A percentile compares a stretch with the other conserved stretches of the same genome.
Evolutionary conservation across 2,329 filamentous ascomycete species (phyloP).

Genomic region (Pseudocercospora pini-densiflorae): DNA sequence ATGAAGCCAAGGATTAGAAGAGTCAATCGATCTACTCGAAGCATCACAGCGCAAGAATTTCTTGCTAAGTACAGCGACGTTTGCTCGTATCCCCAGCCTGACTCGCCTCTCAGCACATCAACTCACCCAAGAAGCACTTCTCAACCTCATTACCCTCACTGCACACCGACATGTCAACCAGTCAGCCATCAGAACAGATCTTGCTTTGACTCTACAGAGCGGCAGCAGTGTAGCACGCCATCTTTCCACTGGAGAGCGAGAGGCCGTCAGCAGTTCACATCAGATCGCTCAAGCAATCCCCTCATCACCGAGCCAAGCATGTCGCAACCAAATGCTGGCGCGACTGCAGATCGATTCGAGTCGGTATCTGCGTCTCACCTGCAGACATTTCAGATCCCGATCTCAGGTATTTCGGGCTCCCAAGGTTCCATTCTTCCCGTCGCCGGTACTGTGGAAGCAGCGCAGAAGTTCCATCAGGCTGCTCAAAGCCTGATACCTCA

Average conservation of each 20-base stretch:
- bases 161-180: not conserved
- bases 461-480: not conserved
- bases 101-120: not conserved
- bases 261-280: not conserved
- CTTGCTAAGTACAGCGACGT: not conserved
- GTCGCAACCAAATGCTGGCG: not conserved
- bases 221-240: not conserved
- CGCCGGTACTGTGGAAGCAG: not conserved
- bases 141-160: not conserved
- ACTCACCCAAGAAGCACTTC: not conserved
- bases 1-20: not conserved
- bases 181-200: not conserved
- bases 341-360: not conserved
- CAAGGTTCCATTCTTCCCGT: not conserved
- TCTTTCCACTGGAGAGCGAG: not conserved
- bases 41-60: not conserved
- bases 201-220: not conserved
- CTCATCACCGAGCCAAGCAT: not conserved
- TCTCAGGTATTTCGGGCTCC: not conserved
- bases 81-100: not conserved
- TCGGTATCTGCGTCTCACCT: not conserved
- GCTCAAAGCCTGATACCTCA: not conserved
- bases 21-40: not conserved
- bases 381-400: not conserved
- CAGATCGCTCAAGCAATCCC: not conserved